A percentile compares a stretch with the other conserved stretches of the same genome.
These are phyloP conservation scores for Aspergillus arachidicola DNA, from an alignment of 2,329 filamentous ascomycete species.

Conservation along the genomic window DNA sequence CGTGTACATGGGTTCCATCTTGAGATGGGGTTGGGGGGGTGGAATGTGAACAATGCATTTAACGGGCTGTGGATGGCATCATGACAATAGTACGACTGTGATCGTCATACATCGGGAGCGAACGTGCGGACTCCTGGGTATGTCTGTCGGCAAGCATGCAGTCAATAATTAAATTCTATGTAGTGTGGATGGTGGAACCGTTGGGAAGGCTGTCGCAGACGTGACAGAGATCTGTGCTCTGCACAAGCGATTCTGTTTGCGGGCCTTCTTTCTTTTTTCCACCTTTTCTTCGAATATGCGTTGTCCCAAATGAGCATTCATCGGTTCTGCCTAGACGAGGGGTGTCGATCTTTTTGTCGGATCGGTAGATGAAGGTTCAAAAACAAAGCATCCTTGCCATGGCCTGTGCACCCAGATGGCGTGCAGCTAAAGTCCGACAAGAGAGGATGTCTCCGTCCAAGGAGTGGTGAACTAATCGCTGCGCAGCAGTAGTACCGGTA, in stretches of 20 bases:
- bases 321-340: neutral
- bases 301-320: neutral
- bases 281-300: neutral
- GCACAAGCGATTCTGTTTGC: neutral
- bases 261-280: neutral
- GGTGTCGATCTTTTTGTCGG: neutral
- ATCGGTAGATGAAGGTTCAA: neutral
- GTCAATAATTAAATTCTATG: neutral
- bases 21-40: neutral
- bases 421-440: slow-evolving; percentile 8
- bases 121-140: neutral
- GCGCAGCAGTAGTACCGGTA: neutral
- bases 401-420: slow-evolving; percentile 5
- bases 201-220: slow-evolving; percentile 1
- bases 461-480: neutral
- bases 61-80: neutral
- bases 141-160: neutral
- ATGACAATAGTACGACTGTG: neutral
- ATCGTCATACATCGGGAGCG: neutral
- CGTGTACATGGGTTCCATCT: neutral
- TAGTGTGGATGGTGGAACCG: neutral
- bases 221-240: slow-evolving; percentile 4
- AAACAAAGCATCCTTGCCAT: neutral
- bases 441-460: neutral
- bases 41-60: neutral